Base-by-base conservation (phyloP, 768 basidiomycete species). In the Dacryopinax spathularia region DNA sequence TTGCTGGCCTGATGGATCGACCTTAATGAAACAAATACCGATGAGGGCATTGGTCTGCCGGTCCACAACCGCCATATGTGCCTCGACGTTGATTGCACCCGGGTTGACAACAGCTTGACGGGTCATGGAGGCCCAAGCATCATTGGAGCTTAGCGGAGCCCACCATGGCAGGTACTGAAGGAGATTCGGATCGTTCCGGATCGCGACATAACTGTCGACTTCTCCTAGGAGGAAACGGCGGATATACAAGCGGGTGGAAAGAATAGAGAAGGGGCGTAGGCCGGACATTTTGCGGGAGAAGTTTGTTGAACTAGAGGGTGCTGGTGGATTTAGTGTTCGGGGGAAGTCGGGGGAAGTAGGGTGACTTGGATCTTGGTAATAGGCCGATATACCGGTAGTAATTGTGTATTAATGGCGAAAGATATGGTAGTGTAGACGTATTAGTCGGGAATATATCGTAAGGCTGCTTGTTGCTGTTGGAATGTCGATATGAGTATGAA, bases 241-340 rank as follows among this genome's bases (percentile, higher is more conserved):
- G 48, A 56, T 56, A 29, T 56, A 56, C 25, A 56, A 9, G 20
- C 48, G 48, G 5, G 48, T 56, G 5, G 48, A 56, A 31, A 56
- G 48, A 29, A 56, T 56, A 6, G 48, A 56, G 48, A 56, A 56
- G 48, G 48, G 48, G 48, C 48, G 48, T 27, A 56, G 48, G 29
- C 48, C 48, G 31, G 48, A 56, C 48, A 56, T 56, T 10, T 56
- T 56, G 43, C 10, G 25, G 9, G n/a, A 5, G 29, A 29, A 13
- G 48, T 27, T 3, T 13, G 5, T 13, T 25, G 29, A 29, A 29
- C 31, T 56, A 56, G 13, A 15, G 13, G 25, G 25, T 6, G 25
- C 7, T 56, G 48, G 5, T 56, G 3, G 10, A 5, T n/a, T n/a
- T n/a, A n/a, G n/a, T n/a, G n/a, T n/a, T n/a, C n/a, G n/a, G n/a